Evolutionary conservation across 345 rosid species (phyloP), one percentile per base, ranked within the genome.

Genomic region (Odontarrhena argentea): DNA sequence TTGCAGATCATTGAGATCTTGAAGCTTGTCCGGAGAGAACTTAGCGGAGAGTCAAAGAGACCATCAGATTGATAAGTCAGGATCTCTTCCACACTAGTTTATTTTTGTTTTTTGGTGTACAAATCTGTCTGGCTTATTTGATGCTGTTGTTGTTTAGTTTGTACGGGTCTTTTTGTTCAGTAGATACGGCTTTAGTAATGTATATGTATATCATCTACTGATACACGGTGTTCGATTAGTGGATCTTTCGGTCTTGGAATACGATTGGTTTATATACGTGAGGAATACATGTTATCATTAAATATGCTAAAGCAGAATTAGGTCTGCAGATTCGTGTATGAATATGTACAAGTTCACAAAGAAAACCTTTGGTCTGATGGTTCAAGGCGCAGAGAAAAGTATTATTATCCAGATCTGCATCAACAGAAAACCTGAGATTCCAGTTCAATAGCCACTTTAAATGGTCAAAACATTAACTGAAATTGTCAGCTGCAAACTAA

Each of bases 1-100:
- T 54, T 70, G 70, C 88, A 94, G 99, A 78, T 94, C 60, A 80
- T 83, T 63, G 97, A 91, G 83, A 86, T 84, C 49, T 76, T 94
- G 76, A 86, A 82, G 84, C 83, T 94, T 57, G 91, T 94, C 38
- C 78, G 81, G 68, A 83, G 85, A 78, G 95, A 91, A 79, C 76
- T 94, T 80, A 83, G 84, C 14, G 96, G 93, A 67, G 86, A 81
- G 75, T 65, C 80, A 44, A 65, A 63, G 9, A 83, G 77, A 74
- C 38, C 49, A 71, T 48, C 67, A 30, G 76, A 58, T 63, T 82
- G 80, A 79, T 56, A 26, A 30, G 51, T 7, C 12, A 18, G 12
- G 2, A 32, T 61, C 51, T 38, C 57, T 52, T 66, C 12, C 67
- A 60, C 50, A 36, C 52, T 67, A 59, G 73, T 45, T 60, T 60